A percentile compares a stretch with the other conserved stretches of the same genome.
phyloP scores from a whole-genome alignment of 768 basidiomycete genomes.

The Mycena capillaripes region DNA sequence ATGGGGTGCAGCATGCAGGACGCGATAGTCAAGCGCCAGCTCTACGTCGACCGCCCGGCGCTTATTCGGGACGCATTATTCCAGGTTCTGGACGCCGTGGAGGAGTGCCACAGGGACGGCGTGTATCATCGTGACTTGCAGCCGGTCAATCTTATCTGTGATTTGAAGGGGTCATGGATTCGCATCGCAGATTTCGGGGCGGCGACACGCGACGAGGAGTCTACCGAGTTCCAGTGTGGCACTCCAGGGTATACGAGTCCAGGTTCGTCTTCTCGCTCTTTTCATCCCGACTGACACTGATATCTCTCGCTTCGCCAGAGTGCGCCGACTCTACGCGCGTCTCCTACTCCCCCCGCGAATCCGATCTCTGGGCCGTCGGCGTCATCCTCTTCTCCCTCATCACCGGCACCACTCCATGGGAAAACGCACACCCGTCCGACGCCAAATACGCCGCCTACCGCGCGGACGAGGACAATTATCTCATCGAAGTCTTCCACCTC shows the following conservation, averaged over 20 bases:
- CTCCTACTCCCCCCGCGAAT: constrained; percentile 4
- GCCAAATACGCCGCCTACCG: constrained; percentile 6
- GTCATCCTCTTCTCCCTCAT: not conserved
- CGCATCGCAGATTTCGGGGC: constrained; percentile 1
- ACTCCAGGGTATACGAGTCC: not conserved
- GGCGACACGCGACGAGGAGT: not conserved
- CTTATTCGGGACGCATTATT: not conserved
- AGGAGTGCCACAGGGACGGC: not conserved
- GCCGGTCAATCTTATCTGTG: not conserved
- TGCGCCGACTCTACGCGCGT: not conserved
- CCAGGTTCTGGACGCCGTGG: constrained; percentile 14
- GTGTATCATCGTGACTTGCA: constrained; percentile 15
- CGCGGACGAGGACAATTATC: not conserved
- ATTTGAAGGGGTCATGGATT: not conserved
- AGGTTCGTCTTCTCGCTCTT: constrained; percentile 12
- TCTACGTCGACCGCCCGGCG: not conserved
- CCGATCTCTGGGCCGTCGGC: constrained; percentile 4
- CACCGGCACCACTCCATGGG: constrained; percentile 1
- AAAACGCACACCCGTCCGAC: not conserved
- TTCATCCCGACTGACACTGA: not conserved
- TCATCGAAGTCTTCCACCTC: not conserved
- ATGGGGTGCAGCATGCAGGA: not conserved
- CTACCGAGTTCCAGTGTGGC: not conserved
- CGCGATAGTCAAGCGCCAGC: not conserved
- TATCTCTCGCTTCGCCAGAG: not conserved